Evolutionary conservation across 768 basidiomycete genomes (phyloP), one percentile per base, ranked within the genome.

Genomic region (Mrakia hoshinonis): DNA sequence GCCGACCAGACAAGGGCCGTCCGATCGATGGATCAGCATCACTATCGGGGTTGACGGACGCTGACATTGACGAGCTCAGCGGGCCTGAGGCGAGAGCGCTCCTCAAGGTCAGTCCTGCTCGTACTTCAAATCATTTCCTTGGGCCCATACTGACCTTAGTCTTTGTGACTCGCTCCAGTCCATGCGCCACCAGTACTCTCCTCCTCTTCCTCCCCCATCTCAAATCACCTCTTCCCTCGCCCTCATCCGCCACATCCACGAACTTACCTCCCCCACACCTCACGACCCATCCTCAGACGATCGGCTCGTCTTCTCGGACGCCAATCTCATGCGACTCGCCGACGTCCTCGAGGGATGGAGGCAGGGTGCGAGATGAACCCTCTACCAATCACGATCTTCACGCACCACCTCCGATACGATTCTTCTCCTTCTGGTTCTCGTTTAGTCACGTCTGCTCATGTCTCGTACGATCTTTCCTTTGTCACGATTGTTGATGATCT

Each of bases 1-100:
- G 36, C 11, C 11, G 20, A n/a, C 13, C 34, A 3, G 22, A 46
- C 20, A 31, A 67, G 34, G 22, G 22, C 31, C 6, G 47, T 5
- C 1, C 15, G 2, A 29, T 18, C 15, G 31, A 38, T 24, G 67
- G 34, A 54, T 34, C 29, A 4, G 34, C 36, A 63, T 34, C 47
- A 34, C 29, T 9, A 5, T 52, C 26, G 6, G 62, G 46, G 4
- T 4, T 39, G n/a, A 51, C 60, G 12, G 58, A 61, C 6, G 2
- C 46, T 15, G 68, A 69, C 31, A 62, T 69, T 9, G 68, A 69
- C 47, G 68, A 69, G 47, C 12, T 70, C 24, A 70, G 69, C 24
- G 69, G 69, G 5, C 39, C 36, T 13, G 34, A 70, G 49, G 69
- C 69, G 3, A 36, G 69, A 12, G 62, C 62, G 15, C 4, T 62